A percentile compares a stretch with the other conserved stretches of the same genome.
Evolutionary conservation across 1,139 yeast species (phyloP).

Genomic region (Yamadazyma blattariae): DNA sequence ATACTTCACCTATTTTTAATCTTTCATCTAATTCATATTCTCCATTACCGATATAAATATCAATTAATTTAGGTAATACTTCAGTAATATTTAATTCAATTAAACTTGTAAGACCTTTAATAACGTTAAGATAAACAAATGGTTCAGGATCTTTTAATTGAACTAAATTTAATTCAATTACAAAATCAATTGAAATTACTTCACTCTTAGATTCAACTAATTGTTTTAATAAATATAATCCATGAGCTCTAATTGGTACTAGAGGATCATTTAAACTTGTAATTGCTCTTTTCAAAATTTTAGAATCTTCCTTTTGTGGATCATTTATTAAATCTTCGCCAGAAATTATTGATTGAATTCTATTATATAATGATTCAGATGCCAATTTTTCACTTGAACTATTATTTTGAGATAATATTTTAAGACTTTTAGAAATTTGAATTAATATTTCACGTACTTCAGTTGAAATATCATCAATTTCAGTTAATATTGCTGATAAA

Average conservation of each 20-base stretch:
- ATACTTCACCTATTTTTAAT: constrained; percentile 76
- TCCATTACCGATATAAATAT: constrained; percentile 37
- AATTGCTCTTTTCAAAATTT: constrained; percentile 52
- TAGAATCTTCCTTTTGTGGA: constrained; percentile 18
- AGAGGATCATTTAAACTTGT: constrained; percentile 70
- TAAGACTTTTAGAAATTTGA: constrained; percentile 25
- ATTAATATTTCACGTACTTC: constrained; percentile 21
- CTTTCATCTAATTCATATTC: constrained; percentile 55
- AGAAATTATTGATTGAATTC: constrained; percentile 27
- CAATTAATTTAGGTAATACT: constrained; percentile 39
- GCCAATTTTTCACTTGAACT: constrained; percentile 9
- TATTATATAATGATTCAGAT: constrained; percentile 24
- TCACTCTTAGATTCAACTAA: constrained; percentile 51
- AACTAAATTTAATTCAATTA: constrained; percentile 56
- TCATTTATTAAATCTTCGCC: constrained; percentile 20
- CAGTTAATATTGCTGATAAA: constrained; percentile 52
- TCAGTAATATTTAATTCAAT: constrained; percentile 41
- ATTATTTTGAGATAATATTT: constrained; percentile 12
- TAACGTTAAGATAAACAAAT: constrained; percentile 77
- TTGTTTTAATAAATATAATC: constrained; percentile 62
- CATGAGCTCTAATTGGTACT: constrained; percentile 86
- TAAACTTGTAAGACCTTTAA: constrained; percentile 69
- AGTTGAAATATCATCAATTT: constrained; percentile 29
- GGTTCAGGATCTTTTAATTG: constrained; percentile 82
- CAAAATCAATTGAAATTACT: constrained; percentile 52